Evolutionary conservation across 2,329 filamentous ascomycete species (phyloP).

Genomic region (Phialophora tarda): DNA sequence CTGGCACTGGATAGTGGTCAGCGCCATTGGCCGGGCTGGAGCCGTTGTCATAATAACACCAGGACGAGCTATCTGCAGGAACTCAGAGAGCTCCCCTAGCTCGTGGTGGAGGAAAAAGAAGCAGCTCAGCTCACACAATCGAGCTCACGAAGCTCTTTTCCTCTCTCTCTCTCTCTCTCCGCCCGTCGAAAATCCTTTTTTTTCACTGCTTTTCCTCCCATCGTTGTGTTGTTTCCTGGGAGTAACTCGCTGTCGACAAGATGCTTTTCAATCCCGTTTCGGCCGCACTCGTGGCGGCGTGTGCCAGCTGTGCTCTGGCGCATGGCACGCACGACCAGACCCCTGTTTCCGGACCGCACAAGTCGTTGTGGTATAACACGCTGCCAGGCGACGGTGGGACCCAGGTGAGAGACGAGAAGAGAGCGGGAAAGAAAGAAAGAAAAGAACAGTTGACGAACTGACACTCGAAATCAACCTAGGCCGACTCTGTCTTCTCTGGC

Average conservation of each 20-base stretch:
- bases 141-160: constrained; percentile 1
- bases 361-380: constrained; percentile 80
- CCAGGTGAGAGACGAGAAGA: constrained; percentile 61
- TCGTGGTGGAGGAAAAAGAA: constrained; percentile 1
- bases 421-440: not conserved
- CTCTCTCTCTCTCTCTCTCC: constrained; percentile 4
- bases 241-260: constrained; percentile 14
- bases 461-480: constrained; percentile 55
- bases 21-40: constrained; percentile 10
- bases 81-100: constrained; percentile 22
- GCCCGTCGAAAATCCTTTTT: not conserved
- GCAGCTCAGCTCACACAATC: not conserved
- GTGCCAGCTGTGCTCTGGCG: constrained; percentile 60
- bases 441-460: constrained; percentile 8
- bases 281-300: constrained; percentile 40
- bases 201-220: not conserved
- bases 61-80: constrained; percentile 24
- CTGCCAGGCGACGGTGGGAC: constrained; percentile 83
- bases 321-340: constrained; percentile 67
- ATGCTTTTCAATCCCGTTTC: constrained; percentile 36
- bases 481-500: constrained; percentile 85
- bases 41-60: not conserved
- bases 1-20: not conserved
- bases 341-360: constrained; percentile 69
- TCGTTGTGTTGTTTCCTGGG: not conserved